Conservation (phyloP, 2,329 filamentous ascomycete species). For the Nemania sp. region DNA sequence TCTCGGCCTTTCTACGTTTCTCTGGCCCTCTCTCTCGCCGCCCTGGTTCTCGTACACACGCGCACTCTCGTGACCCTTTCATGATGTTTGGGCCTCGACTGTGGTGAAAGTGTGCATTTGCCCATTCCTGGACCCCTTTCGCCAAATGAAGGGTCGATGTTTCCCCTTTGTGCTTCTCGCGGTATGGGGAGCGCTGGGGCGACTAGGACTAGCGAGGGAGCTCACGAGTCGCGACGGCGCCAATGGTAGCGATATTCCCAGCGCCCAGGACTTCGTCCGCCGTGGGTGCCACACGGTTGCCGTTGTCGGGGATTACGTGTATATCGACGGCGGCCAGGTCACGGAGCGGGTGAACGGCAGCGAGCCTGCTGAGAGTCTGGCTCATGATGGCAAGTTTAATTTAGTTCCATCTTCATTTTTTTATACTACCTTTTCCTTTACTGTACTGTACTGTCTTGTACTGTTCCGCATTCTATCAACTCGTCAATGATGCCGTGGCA, state of each 20-base stretch:
- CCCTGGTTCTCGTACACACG: not conserved
- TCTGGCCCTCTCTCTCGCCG: not conserved
- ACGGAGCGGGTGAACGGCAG: slow-evolving; percentile 35
- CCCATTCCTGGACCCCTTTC: slow-evolving; percentile 14
- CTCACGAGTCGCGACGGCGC: slow-evolving; percentile 27
- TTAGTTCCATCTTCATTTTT: not conserved
- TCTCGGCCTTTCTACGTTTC: not conserved
- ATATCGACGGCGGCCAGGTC: slow-evolving; percentile 45
- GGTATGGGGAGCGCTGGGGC: slow-evolving; percentile 33
- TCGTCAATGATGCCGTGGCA: too few species aligned
- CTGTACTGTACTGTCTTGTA: too few species aligned
- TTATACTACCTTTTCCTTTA: not conserved
- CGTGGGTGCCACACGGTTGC: slow-evolving; percentile 28
- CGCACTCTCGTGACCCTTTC: slow-evolving; percentile 3
- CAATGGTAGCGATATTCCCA: slow-evolving; percentile 24
- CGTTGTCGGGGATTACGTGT: slow-evolving; percentile 43
- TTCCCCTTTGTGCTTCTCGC: slow-evolving; percentile 33
- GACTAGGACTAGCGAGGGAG: slow-evolving; percentile 25
- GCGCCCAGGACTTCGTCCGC: slow-evolving; percentile 31
- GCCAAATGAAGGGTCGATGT: slow-evolving; percentile 38
- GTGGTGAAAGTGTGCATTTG: slow-evolving; percentile 29
- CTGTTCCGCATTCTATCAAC: too few species aligned
- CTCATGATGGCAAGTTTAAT: slow-evolving; percentile 30
- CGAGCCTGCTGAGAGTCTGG: slow-evolving; percentile 27
- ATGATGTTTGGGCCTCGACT: slow-evolving; percentile 32